Evolutionary conservation across 768 basidiomycete species (phyloP).

Genomic region (Pholiota conissans): DNA sequence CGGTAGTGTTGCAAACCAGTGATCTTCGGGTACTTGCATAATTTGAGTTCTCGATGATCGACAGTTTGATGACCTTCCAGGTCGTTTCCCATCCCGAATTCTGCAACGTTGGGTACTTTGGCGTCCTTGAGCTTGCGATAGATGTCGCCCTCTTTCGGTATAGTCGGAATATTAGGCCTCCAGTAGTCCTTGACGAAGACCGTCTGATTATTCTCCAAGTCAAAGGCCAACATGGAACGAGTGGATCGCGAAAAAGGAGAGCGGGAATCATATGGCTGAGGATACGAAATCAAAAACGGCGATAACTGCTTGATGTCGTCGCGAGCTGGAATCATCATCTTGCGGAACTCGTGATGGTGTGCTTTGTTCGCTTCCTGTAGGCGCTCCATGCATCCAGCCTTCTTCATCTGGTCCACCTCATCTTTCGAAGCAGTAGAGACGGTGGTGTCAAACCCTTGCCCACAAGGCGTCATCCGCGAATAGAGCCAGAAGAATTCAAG

Average conservation of each 20-base stretch:
- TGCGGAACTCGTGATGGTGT: neutral
- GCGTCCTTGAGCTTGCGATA: slow-evolving; percentile 14
- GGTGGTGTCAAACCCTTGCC: slow-evolving; percentile 22
- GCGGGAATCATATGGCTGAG: neutral
- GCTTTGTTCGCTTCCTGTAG: neutral
- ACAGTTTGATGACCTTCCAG: slow-evolving; percentile 9
- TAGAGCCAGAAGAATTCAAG: slow-evolving; percentile 26
- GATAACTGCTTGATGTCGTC: neutral
- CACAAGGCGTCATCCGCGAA: slow-evolving; percentile 8
- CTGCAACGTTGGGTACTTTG: slow-evolving; percentile 20
- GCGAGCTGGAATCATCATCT: neutral
- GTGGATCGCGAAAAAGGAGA: slow-evolving; percentile 24
- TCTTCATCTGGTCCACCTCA: neutral
- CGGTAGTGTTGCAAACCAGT: slow-evolving; percentile 5
- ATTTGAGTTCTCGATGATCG: neutral
- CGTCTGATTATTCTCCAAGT: slow-evolving; percentile 8
- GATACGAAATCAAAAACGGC: neutral
- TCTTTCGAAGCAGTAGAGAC: too few relatives aligned
- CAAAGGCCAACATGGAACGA: slow-evolving; percentile 18
- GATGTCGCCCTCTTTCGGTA: slow-evolving; percentile 19
- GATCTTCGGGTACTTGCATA: neutral
- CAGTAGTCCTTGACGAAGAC: slow-evolving; percentile 31
- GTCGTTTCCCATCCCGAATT: slow-evolving; percentile 23
- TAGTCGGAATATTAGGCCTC: slow-evolving; percentile 9
- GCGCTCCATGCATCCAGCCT: neutral